Evolutionary conservation across 257 asterid genomes (phyloP).

Genomic region (Voacanga thouarsii): DNA sequence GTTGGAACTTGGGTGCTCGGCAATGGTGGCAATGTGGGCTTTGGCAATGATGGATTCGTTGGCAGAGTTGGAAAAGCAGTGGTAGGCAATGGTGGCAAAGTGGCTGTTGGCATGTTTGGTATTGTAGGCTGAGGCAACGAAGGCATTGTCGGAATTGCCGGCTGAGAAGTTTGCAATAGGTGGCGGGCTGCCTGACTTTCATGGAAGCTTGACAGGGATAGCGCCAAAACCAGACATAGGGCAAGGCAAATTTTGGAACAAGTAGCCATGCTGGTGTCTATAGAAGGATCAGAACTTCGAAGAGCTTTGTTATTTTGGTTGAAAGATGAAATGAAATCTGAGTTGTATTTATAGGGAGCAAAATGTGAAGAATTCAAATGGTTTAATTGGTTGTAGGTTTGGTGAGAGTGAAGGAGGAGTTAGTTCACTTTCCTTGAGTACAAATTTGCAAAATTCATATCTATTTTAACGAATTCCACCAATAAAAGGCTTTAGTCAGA

Average conservation of each 20-base stretch:
- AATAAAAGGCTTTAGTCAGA: neutral
- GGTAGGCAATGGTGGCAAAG: slow-evolving; percentile 15
- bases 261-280: neutral
- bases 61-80: neutral
- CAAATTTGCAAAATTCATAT: neutral
- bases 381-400: neutral
- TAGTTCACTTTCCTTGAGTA: neutral
- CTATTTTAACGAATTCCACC: neutral
- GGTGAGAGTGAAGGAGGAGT: neutral
- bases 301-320: neutral
- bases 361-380: neutral
- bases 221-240: neutral
- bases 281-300: too few relatives aligned
- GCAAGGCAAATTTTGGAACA: neutral
- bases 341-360: neutral
- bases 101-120: slow-evolving; percentile 15
- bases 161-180: slow-evolving; percentile 12
- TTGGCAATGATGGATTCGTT: slow-evolving; percentile 15
- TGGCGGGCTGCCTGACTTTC: slow-evolving; percentile 11
- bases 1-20: slow-evolving; percentile 2
- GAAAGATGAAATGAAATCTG: neutral
- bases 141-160: slow-evolving; percentile 3
- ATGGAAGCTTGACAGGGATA: slow-evolving; percentile 9
- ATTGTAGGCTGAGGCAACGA: slow-evolving; percentile 10
- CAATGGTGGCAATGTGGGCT: neutral